These are phyloP conservation scores for Ilyonectria mors-panacis DNA, from an alignment of 2,329 filamentous ascomycete species.

Conservation along the genomic window DNA sequence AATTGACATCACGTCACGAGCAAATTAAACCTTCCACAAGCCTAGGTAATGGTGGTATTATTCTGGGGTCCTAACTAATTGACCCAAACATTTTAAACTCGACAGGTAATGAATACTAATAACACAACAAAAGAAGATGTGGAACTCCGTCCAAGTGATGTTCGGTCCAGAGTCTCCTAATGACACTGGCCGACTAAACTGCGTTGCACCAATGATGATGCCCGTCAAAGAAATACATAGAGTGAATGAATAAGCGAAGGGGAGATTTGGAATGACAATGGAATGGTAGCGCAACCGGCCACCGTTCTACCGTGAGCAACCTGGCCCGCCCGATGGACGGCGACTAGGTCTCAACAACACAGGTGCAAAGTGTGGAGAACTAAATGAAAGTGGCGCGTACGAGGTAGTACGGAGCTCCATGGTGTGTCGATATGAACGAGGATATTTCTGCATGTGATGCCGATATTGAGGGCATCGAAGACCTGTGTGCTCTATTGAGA, in stretches of 20 bases:
- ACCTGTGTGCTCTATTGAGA: neutral
- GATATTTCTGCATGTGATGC: neutral
- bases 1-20: neutral
- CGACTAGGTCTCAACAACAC: neutral
- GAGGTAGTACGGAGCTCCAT: neutral
- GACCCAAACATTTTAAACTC: neutral
- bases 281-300: neutral
- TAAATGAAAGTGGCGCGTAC: neutral
- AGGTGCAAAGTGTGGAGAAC: neutral
- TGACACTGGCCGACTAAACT: neutral
- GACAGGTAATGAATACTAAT: neutral
- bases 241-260: neutral
- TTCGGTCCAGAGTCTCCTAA: neutral
- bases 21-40: neutral
- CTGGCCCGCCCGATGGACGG: neutral
- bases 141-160: neutral
- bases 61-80: neutral
- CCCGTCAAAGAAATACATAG: neutral
- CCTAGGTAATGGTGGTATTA: neutral
- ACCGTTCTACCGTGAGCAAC: neutral
- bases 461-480: constrained; percentile 1
- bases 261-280: neutral
- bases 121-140: constrained; percentile 3
- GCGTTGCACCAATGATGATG: neutral
- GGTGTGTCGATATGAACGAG: neutral